Conservation (phyloP, 371 early-diverging fungal species). For the Funneliformis caledonium region DNA sequence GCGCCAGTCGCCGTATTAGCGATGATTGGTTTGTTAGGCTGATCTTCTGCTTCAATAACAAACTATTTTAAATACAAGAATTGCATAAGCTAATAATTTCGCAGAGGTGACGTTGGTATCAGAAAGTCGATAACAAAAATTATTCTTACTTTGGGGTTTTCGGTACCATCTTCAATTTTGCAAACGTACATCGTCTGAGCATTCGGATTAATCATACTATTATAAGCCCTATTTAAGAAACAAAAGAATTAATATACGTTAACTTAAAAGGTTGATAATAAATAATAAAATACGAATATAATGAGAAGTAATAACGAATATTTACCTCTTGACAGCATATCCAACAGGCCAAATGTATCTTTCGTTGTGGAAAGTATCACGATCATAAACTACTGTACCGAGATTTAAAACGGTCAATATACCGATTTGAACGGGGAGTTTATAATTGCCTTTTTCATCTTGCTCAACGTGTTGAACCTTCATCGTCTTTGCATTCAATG, state of each 20-base stretch:
- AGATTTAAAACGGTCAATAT: constrained; percentile 76
- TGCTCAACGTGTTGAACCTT: constrained; percentile 39
- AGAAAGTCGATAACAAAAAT: neutral
- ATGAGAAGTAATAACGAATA: neutral
- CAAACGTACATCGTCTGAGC: constrained; percentile 76
- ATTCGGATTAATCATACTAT: constrained; percentile 80
- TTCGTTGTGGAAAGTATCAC: constrained; percentile 86
- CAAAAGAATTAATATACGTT: constrained; percentile 5
- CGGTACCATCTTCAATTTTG: constrained; percentile 81
- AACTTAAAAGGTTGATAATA: neutral
- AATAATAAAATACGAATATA: neutral
- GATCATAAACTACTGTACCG: constrained; percentile 79
- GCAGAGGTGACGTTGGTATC: neutral
- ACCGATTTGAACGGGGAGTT: constrained; percentile 83
- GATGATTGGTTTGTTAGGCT: constrained; percentile 61
- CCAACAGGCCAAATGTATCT: constrained; percentile 94
- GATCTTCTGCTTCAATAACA: constrained; percentile 78
- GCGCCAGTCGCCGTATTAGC: constrained; percentile 88
- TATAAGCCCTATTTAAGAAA: constrained; percentile 58
- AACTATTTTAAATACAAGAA: constrained; percentile 53
- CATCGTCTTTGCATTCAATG: constrained; percentile 37
- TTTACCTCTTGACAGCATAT: constrained; percentile 68
- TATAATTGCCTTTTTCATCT: constrained; percentile 72
- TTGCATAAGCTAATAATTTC: neutral
- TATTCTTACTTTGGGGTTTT: constrained; percentile 63